Evolutionary conservation across 495 filamentous ascomycete species (phyloP), one percentile per base, ranked within the genome.

Genomic region (Aspergillus avenaceus): DNA sequence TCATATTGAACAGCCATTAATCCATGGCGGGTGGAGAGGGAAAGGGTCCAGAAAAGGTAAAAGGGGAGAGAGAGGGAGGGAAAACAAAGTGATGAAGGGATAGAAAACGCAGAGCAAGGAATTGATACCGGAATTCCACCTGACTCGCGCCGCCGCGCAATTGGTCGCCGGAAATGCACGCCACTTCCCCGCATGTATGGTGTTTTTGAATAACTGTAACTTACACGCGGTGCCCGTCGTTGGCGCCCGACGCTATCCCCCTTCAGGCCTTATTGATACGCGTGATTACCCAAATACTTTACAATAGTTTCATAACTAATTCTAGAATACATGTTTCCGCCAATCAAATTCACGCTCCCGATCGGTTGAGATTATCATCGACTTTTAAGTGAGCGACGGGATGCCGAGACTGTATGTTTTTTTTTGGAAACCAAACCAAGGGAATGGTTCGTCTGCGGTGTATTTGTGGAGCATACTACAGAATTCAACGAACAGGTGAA

Each of bases 121-220:
- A 34, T 19, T 38, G 34, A 50, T 18, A 40, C 22, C 27, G 14
- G 26, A 23, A 16, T 16, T 12, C 26, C 37, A 12, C 34, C 41
- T 51, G 48, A 21, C 40, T 37, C 38, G 38, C 8, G 6, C 22
- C 6, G 18, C 0, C 1, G 1, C 5, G 13, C 34, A 9, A 52
- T 52, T 52, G 42, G 50, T 44, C 9, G 43, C 3, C 36, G 50
- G 50, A 31, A 31, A 25, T 41, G 37, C 26, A 18, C 8, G 43
- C 16, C 11, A 22, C 50, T 41, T 53, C 50, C 50, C 50, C 41
- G 36, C 50, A 32, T 23, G 13, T 21, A 8, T 38, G 40, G 3
- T 3, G 37, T 43, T 14, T 28, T 21, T 0, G 36, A 7, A 31
- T 32, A 34, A 42, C 40, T 14, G 1, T 1, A 14, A 26, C 3